Evolutionary conservation across 768 basidiomycete genomes (phyloP), one percentile per base, ranked within the genome.

Genomic region (Tulasnella sp.): DNA sequence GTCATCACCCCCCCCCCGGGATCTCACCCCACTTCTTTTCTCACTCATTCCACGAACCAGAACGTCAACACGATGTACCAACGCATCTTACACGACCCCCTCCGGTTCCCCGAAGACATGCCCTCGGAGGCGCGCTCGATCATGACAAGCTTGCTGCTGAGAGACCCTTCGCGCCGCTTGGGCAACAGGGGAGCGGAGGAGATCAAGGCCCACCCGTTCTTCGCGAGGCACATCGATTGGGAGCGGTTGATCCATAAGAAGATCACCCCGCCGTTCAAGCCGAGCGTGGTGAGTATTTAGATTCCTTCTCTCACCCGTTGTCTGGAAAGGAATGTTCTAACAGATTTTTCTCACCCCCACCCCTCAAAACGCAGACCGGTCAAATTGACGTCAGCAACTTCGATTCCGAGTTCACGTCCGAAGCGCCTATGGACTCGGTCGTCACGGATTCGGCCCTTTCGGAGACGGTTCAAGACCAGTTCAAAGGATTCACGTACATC

Each of bases 31-130:
- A 23, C 48, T 10, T 42, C 20, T 37, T 69, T 69, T 5, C 67
- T 29, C 1, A 69, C 40, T 3, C 18, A n/a, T 29, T 74, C 13
- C 13, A 40, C 29, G 26, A 73, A 74, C 71, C 29, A 75, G 84
- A 98, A 99, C 84, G 96, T 97, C 61, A 96, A 97, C 86, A 92
- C 93, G 61, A 98, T 96, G 96, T 96, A 97, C 83, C 93, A 96
- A 84, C 92, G 96, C 79, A 99, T 99, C 83, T 88, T 99, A 35
- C 89, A 91, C 35, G 97, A 99, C 82, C 97, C 96, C 0, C 89
- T 99, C 48, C 88, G 92, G 48, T 99, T 99, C 88, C 93, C 94
- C 10, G 86, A 91, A 15, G 96, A 98, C 81, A 92, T 99, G 86
- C 87, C 92, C 1, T 85, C 89, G 0, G 97, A 99, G 83, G 97